phyloP scores from a whole-genome alignment of 768 basidiomycete species.

The Leccinum subgranulosum region DNA sequence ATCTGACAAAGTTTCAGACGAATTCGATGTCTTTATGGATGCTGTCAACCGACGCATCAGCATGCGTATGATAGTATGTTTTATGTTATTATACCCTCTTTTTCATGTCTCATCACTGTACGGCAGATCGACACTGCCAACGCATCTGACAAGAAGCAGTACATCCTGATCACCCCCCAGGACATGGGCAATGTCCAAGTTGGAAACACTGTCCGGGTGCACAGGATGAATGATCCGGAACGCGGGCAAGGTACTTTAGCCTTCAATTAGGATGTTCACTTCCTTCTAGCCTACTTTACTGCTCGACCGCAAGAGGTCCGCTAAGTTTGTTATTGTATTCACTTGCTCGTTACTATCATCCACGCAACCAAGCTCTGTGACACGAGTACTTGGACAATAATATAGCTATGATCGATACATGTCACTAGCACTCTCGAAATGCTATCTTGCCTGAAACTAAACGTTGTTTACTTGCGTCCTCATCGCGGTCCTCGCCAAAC shows the following conservation, averaged over 20 bases:
- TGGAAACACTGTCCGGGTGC: conserved; percentile 68
- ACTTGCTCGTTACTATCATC: conserved; percentile 2
- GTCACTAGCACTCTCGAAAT: background rate
- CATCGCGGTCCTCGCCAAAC: conserved; percentile 6
- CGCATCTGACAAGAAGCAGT: conserved; percentile 84
- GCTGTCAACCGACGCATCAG: conserved; percentile 87
- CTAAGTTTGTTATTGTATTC: conserved; percentile 11
- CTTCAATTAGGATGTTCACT: conserved; percentile 19
- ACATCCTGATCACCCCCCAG: conserved; percentile 94
- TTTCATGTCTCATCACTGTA: conserved; percentile 2
- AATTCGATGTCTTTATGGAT: conserved; percentile 99
- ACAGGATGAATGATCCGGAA: conserved; percentile 77
- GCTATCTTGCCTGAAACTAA: conserved; percentile 7
- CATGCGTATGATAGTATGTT: conserved; percentile 89
- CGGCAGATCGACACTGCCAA: conserved; percentile 85
- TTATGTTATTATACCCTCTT: background rate
- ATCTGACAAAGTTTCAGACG: conserved; percentile 51
- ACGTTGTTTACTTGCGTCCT: conserved; percentile 4
- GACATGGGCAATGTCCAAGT: conserved; percentile 75
- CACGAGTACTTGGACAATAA: background rate
- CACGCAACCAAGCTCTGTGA: background rate
- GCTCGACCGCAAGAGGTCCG: background rate
- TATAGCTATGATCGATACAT: background rate
- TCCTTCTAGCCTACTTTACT: conserved; percentile 1
- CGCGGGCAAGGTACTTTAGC: conserved; percentile 54